Evolutionary conservation across 2,329 filamentous ascomycete species (phyloP).

Genomic region (Ceratocystis diversiconidia): DNA sequence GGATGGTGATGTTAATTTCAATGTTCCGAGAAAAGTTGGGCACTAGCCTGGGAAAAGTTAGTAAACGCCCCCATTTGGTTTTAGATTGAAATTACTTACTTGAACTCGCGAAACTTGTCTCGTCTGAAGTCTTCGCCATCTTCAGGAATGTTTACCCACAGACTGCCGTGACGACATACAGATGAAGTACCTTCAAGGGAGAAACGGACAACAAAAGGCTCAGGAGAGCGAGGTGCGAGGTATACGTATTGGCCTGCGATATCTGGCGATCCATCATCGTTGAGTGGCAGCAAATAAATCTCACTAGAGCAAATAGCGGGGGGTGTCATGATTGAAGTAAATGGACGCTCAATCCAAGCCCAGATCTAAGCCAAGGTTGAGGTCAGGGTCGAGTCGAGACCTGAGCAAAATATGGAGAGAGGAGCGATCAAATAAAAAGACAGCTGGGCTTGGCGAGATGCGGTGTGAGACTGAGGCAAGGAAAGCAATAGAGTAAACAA

Average conservation of each 20-base stretch:
- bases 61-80: background rate
- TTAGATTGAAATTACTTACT: slow-evolving; percentile 41
- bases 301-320: slow-evolving; percentile 51
- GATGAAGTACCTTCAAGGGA: slow-evolving; percentile 89
- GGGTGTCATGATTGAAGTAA: slow-evolving; percentile 37
- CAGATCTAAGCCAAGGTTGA: too few species aligned
- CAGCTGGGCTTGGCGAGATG: background rate
- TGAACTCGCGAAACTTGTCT: slow-evolving; percentile 71
- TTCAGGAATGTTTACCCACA: slow-evolving; percentile 92
- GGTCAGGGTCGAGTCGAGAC: background rate
- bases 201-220: slow-evolving; percentile 73
- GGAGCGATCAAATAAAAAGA: background rate
- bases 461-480: background rate
- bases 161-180: slow-evolving; percentile 82
- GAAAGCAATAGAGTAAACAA: background rate
- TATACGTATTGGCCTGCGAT: slow-evolving; percentile 86
- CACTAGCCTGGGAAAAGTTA: slow-evolving; percentile 44
- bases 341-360: background rate
- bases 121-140: slow-evolving; percentile 63
- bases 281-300: slow-evolving; percentile 79
- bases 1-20: slow-evolving; percentile 76
- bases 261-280: slow-evolving; percentile 83
- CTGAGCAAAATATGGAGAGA: background rate
- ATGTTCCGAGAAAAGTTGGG: slow-evolving; percentile 89
- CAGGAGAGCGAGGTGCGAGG: slow-evolving; percentile 56